These are phyloP conservation scores for Salix udensis DNA, from an alignment of 345 rosid genomes.

Conservation along the genomic window DNA sequence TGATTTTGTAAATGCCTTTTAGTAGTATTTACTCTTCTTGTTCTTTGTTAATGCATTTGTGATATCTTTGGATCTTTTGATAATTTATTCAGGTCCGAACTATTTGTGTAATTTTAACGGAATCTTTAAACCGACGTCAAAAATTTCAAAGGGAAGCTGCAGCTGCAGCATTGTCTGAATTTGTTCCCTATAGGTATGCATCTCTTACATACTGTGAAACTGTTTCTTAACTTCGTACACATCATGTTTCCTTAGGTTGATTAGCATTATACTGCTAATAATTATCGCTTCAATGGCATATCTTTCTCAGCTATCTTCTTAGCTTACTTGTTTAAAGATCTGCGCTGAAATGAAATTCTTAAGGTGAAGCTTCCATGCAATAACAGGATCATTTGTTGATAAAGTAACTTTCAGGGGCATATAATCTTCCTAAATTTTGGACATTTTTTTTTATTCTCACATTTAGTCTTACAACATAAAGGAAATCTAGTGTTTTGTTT, in stretches of 20 bases:
- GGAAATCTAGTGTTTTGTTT: neutral
- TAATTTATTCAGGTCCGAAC: conserved; percentile 55
- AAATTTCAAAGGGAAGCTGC: conserved; percentile 92
- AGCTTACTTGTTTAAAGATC: no score
- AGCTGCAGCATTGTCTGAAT: conserved; percentile 93
- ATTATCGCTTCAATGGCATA: neutral
- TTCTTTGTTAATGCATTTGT: conserved; percentile 1
- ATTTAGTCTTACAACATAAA: no score
- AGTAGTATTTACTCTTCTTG: neutral
- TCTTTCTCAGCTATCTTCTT: no score
- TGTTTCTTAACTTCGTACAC: neutral
- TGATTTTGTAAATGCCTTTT: neutral
- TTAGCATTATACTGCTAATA: neutral
- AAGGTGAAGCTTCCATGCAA: neutral
- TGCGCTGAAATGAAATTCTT: neutral
- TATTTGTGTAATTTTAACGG: conserved; percentile 69
- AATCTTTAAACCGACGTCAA: conserved; percentile 62
- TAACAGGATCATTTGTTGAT: neutral
- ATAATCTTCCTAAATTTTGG: neutral
- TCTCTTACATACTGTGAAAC: neutral
- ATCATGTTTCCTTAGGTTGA: neutral
- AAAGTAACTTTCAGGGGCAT: neutral
- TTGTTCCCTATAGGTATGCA: conserved; percentile 74
- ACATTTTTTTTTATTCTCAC: neutral
- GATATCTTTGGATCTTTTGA: neutral